These are phyloP conservation scores for Saksenaea oblongispora DNA, from an alignment of 371 early-diverging fungal genomes.

Conservation along the genomic window DNA sequence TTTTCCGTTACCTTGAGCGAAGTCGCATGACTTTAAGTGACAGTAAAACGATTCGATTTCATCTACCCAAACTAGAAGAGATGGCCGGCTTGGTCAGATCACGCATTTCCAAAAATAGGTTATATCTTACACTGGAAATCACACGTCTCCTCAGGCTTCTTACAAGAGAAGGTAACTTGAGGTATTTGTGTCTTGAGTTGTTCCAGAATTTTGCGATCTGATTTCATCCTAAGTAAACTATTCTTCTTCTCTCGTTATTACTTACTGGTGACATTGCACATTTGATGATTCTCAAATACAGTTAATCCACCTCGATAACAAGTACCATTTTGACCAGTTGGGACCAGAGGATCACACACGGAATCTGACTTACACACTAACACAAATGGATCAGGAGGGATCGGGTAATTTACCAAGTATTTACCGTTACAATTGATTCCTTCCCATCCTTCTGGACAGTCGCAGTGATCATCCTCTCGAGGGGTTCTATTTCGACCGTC, in stretches of 20 bases:
- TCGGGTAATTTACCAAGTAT: conserved; percentile 3
- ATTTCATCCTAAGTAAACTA: background rate
- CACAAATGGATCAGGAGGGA: background rate
- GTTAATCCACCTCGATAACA: conserved; percentile 83
- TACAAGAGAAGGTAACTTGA: conserved; percentile 74
- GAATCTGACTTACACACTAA: conserved; percentile 76
- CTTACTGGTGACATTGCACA: conserved; percentile 90
- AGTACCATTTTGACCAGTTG: conserved; percentile 77
- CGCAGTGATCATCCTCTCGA: conserved; percentile 61
- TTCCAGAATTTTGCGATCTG: conserved; percentile 62
- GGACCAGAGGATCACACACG: conserved; percentile 76
- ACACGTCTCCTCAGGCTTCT: conserved; percentile 54
- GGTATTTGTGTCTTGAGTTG: conserved; percentile 62
- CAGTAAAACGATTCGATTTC: conserved; percentile 81
- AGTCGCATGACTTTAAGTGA: conserved; percentile 64
- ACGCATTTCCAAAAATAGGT: background rate
- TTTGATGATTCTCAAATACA: conserved; percentile 77
- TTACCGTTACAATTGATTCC: conserved; percentile 92
- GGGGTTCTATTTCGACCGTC: conserved; percentile 67
- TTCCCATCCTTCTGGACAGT: conserved; percentile 87
- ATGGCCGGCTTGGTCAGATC: background rate
- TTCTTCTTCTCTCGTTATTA: background rate
- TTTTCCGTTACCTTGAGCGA: conserved; percentile 49
- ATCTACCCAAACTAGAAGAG: conserved; percentile 70
- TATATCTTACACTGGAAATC: conserved; percentile 66